Evolutionary conservation across 176 grass and related monocot genomes (phyloP).

Genomic region (Avena eriantha): DNA sequence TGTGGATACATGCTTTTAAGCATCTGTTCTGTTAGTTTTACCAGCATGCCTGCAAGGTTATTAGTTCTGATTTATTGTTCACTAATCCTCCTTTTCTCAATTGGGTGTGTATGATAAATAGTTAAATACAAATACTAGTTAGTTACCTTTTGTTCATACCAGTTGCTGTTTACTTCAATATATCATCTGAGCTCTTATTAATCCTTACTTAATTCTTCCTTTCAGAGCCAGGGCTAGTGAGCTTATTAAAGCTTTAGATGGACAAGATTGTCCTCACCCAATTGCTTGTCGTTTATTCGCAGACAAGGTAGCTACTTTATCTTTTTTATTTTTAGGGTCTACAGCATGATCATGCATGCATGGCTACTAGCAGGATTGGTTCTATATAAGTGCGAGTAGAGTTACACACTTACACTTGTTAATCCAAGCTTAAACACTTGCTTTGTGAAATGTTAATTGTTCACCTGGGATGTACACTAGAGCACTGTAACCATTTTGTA

Average conservation of each 20-base stretch:
- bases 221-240: constrained; percentile 54
- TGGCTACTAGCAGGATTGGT: background rate
- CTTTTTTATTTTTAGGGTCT: constrained; percentile 3
- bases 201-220: constrained; percentile 25
- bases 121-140: background rate
- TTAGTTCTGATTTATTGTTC: background rate
- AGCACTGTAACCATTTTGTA: no score
- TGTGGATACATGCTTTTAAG: background rate
- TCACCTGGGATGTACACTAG: no score
- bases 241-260: constrained; percentile 63
- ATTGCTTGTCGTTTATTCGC: constrained; percentile 54
- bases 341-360: constrained; percentile 10
- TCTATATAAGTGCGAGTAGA: background rate
- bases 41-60: background rate
- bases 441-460: background rate
- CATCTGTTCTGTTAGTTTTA: constrained; percentile 9
- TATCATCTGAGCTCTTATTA: background rate
- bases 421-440: background rate
- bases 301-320: constrained; percentile 49
- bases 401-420: background rate
- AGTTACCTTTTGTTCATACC: background rate
- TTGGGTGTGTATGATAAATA: background rate
- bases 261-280: constrained; percentile 52
- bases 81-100: background rate
- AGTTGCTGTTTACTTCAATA: background rate